These are phyloP conservation scores for Helianthus tuberosus DNA, from an alignment of 129 eudicot genomes.

Conservation along the genomic window DNA sequence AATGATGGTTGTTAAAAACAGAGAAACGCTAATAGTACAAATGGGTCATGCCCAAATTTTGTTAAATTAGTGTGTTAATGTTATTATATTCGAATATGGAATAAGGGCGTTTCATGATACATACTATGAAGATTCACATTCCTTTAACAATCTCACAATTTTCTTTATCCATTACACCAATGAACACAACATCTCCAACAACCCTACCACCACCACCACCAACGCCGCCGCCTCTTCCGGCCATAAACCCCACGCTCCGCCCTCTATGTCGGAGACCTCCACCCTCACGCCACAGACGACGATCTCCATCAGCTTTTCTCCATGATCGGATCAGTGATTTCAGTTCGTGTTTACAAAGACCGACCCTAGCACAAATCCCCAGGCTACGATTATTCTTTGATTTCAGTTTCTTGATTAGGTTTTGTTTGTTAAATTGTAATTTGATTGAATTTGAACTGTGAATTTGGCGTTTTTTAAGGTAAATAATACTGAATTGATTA, in stretches of 20 bases:
- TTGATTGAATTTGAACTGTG: too few relatives aligned
- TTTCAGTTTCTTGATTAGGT: conserved; percentile 13
- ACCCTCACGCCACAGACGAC: conserved; percentile 43
- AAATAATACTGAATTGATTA: too few relatives aligned
- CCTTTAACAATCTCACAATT: conserved; percentile 5
- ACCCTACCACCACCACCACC: conserved; percentile 9
- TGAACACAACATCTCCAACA: conserved; percentile 11
- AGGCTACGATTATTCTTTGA: conserved; percentile 46
- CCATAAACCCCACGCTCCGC: conserved; percentile 18
- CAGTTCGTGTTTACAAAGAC: conserved; percentile 55
- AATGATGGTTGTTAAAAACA: too few relatives aligned
- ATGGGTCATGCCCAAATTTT: too few relatives aligned
- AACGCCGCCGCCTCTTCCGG: background rate
- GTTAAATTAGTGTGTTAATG: too few relatives aligned
- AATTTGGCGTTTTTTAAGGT: too few relatives aligned
- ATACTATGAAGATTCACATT: conserved; percentile 9
- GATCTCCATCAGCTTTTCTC: conserved; percentile 38
- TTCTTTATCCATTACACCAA: conserved; percentile 16
- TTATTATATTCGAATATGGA: too few relatives aligned
- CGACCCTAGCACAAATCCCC: conserved; percentile 38
- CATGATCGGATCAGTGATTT: conserved; percentile 34
- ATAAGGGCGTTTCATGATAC: too few relatives aligned
- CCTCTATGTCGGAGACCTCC: conserved; percentile 63
- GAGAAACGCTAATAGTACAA: too few relatives aligned
- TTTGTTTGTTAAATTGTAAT: too few relatives aligned